phyloP scores from a whole-genome alignment of 2,329 filamentous ascomycete species.

The Clonostachys rosea region DNA sequence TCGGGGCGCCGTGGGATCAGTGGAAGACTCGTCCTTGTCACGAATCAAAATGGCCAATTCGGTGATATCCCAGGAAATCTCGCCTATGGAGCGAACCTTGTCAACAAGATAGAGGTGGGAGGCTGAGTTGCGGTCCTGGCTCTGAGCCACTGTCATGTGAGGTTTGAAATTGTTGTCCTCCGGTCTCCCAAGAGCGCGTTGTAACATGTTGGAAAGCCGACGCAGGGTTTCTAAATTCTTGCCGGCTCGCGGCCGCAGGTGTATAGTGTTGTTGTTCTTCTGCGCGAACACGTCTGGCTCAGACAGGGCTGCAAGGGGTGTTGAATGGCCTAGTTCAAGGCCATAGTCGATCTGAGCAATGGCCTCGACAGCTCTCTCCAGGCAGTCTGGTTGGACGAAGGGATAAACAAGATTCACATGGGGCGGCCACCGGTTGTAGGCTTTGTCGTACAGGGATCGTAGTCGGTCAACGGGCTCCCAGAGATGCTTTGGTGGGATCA shows the following conservation, averaged over 20 bases:
- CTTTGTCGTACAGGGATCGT: constrained; percentile 58
- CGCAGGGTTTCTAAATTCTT: constrained; percentile 12
- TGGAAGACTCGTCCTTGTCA: constrained; percentile 20
- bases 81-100: constrained; percentile 44
- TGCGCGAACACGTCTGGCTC: constrained; percentile 41
- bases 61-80: constrained; percentile 39
- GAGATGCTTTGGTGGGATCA: constrained; percentile 46
- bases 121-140: constrained; percentile 33
- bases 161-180: constrained; percentile 19
- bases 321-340: constrained; percentile 3
- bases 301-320: constrained; percentile 26
- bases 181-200: constrained; percentile 25
- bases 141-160: constrained; percentile 60
- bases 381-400: constrained; percentile 45
- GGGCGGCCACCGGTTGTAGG: constrained; percentile 58
- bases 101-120: constrained; percentile 45
- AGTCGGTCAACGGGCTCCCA: constrained; percentile 47
- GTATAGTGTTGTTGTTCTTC: constrained; percentile 44
- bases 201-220: constrained; percentile 24
- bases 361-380: constrained; percentile 34
- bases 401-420: constrained; percentile 65
- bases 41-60: constrained; percentile 49
- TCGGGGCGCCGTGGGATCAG: constrained; percentile 19
- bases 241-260: constrained; percentile 20
- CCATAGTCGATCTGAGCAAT: constrained; percentile 3